A percentile compares a stretch with the other conserved stretches of the same genome.
phyloP scores from a whole-genome alignment of 768 basidiomycete genomes.

The Serendipita vermifera region DNA sequence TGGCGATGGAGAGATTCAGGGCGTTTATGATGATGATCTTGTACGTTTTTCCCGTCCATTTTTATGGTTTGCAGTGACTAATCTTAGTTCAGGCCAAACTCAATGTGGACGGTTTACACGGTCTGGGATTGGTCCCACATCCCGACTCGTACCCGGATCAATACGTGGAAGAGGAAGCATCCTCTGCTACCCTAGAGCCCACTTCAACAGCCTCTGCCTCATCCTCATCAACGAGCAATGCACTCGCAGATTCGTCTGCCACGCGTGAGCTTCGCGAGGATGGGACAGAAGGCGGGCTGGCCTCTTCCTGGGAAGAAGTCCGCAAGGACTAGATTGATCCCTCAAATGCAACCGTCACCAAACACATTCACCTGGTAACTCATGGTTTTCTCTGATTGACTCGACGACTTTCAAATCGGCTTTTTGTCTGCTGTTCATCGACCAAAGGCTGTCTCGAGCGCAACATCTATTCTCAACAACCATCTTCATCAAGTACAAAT shows the following conservation, averaged over 20 bases:
- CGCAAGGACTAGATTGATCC: no score
- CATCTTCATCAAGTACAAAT: no score
- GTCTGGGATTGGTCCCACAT: background rate
- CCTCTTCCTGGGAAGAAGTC: conserved; percentile 4
- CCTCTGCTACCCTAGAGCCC: background rate
- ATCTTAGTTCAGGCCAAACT: background rate
- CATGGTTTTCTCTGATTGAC: no score
- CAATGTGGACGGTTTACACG: background rate
- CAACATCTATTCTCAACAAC: no score
- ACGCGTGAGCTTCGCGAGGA: background rate
- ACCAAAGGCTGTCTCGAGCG: no score
- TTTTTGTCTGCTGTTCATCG: no score
- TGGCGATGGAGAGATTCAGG: background rate
- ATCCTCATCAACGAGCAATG: background rate
- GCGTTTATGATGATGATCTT: background rate
- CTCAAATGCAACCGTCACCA: no score
- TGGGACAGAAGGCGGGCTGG: background rate
- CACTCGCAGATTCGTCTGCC: conserved; percentile 2
- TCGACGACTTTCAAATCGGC: no score
- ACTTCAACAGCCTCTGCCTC: background rate
- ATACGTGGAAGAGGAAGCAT: background rate
- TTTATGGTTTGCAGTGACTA: background rate
- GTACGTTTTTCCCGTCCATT: background rate
- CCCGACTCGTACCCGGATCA: background rate
- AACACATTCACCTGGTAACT: no score